Evolutionary conservation across 2,329 filamentous ascomycete genomes (phyloP).

Genomic region (Monosporascus ibericus): DNA sequence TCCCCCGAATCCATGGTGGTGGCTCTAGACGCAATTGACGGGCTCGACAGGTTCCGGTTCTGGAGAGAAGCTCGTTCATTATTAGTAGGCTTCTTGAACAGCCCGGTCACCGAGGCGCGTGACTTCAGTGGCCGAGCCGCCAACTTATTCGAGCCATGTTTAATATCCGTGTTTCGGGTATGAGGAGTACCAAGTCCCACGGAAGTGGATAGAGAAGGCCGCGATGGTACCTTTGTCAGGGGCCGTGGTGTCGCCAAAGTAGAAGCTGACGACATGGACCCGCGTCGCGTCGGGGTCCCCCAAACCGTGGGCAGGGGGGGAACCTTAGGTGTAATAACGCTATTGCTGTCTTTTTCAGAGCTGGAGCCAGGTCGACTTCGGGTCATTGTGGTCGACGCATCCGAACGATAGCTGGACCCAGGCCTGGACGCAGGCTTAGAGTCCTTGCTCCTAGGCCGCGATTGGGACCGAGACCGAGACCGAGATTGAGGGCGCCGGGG

Average conservation of each 20-base stretch:
- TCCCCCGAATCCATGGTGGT: conserved; percentile 31
- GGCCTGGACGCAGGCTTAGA: conserved; percentile 51
- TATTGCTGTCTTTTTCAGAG: conserved; percentile 39
- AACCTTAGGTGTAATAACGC: conserved; percentile 36
- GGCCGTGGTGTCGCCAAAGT: conserved; percentile 17
- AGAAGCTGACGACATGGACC: conserved; percentile 19
- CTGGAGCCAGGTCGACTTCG: conserved; percentile 51
- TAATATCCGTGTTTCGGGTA: conserved; percentile 37
- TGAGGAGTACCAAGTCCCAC: conserved; percentile 14
- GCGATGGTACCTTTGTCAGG: conserved; percentile 27
- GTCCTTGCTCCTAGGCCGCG: conserved; percentile 36
- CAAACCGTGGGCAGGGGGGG: conserved; percentile 36
- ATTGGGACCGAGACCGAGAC: conserved; percentile 17
- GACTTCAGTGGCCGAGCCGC: conserved; percentile 40
- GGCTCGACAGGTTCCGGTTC: conserved; percentile 27
- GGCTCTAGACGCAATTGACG: conserved; percentile 32
- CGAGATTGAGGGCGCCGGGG: conserved; percentile 43
- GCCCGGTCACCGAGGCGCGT: conserved; percentile 45
- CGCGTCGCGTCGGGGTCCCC: conserved; percentile 35
- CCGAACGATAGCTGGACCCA: conserved; percentile 57
- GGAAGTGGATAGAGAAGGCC: conserved; percentile 25
- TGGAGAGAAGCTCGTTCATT: conserved; percentile 18
- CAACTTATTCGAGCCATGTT: conserved; percentile 41
- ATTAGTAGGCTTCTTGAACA: conserved; percentile 50
- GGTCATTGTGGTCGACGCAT: conserved; percentile 47